Conservation (phyloP, 331 rosid species). For the Pyrus hybrid region DNA sequence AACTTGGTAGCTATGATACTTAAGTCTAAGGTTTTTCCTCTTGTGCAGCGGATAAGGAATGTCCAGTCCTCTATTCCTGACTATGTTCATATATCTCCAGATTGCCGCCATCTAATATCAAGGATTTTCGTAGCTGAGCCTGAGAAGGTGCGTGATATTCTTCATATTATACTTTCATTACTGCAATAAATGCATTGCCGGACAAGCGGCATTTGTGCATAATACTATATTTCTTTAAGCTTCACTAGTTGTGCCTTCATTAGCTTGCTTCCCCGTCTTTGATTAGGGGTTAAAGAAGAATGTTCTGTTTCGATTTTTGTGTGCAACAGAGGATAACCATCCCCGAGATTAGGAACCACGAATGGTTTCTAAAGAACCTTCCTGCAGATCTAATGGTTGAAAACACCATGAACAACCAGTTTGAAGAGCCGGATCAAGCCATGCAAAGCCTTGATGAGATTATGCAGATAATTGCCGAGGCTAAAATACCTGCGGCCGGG, state of each 20-base stretch:
- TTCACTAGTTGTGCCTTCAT: not conserved
- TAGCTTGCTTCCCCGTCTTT: too few relatives aligned
- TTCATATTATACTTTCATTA: not conserved
- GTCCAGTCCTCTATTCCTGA: conserved; percentile 96
- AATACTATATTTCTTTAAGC: not conserved
- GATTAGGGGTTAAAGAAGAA: too few relatives aligned
- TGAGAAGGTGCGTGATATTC: conserved; percentile 39
- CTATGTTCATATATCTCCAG: conserved; percentile 80
- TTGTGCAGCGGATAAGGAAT: conserved; percentile 78
- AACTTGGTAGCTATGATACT: conserved; percentile 3
- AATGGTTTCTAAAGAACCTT: conserved; percentile 89
- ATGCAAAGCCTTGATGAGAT: conserved; percentile 76
- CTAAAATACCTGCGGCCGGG: conserved; percentile 77
- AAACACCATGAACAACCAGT: conserved; percentile 36
- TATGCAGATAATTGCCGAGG: conserved; percentile 84
- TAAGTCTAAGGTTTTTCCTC: conserved; percentile 10
- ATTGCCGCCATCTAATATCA: conserved; percentile 78
- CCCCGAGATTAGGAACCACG: conserved; percentile 80
- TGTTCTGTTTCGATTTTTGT: not conserved
- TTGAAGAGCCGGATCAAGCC: conserved; percentile 86
- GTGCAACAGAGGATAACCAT: conserved; percentile 72
- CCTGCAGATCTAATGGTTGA: conserved; percentile 80
- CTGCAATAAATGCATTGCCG: not conserved
- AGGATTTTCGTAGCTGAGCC: conserved; percentile 91
- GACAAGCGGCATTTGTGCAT: not conserved